phyloP scores from a whole-genome alignment of 306 rosid genomes.

The Lathyrus tuberosus region DNA sequence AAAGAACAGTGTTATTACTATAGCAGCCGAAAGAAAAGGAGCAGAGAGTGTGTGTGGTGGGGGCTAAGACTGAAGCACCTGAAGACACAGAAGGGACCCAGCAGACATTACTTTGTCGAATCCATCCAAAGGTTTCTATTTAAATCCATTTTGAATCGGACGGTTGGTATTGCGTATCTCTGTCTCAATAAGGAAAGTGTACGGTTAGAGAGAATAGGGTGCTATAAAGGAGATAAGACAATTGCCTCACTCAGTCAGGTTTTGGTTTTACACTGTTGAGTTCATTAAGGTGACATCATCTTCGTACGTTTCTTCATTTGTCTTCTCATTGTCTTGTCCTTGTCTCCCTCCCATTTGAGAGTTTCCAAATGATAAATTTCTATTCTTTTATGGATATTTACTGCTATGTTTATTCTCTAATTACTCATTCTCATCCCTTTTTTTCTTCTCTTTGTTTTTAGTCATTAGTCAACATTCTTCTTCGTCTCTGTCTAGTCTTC shows the following conservation, averaged over 20 bases:
- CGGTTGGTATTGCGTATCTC: neutral
- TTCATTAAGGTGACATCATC: constrained; percentile 32
- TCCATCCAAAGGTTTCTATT: constrained; percentile 1
- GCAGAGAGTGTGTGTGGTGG: neutral
- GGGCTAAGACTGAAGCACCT: neutral
- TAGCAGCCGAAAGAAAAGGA: constrained; percentile 10
- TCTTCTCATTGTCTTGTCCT: constrained; percentile 33
- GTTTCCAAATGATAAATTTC: neutral
- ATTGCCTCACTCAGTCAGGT: neutral
- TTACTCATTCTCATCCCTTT: neutral
- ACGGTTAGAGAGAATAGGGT: neutral
- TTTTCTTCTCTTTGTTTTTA: neutral
- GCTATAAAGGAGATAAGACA: constrained; percentile 8
- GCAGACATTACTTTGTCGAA: neutral
- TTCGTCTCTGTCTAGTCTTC: neutral
- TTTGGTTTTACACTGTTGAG: constrained; percentile 18
- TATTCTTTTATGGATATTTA: neutral
- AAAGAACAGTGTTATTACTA: neutral
- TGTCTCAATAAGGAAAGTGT: neutral
- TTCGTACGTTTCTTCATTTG: constrained; percentile 3
- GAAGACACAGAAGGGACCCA: neutral
- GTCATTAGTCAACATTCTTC: constrained; percentile 1
- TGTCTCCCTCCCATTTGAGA: constrained; percentile 12
- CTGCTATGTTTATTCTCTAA: constrained; percentile 10
- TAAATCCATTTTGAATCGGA: neutral